phyloP scores from a whole-genome alignment of 805 yeast species.

The Martiniozyma abietophila region DNA sequence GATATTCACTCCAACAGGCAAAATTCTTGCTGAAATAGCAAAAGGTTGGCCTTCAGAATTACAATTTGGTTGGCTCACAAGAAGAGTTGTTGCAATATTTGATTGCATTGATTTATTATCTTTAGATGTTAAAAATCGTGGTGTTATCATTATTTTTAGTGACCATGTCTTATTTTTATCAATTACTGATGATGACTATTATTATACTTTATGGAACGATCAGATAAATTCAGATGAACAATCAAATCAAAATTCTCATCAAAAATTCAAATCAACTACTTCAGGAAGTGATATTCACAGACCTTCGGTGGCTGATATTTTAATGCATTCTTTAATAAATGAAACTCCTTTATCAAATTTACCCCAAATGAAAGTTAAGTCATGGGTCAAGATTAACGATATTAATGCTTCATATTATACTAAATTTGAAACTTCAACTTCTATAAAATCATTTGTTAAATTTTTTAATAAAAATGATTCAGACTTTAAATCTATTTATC shows the following conservation, averaged over 20 bases:
- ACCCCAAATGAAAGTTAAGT: slow-evolving; percentile 60
- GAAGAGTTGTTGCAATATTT: slow-evolving; percentile 75
- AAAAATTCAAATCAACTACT: no score
- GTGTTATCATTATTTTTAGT: slow-evolving; percentile 68
- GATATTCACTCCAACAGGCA: slow-evolving; percentile 87
- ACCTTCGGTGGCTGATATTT: slow-evolving; percentile 65
- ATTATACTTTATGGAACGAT: slow-evolving; percentile 16
- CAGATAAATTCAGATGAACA: slow-evolving; percentile 5
- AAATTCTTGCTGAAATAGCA: slow-evolving; percentile 75
- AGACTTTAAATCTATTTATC: slow-evolving; percentile 17
- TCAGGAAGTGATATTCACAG: slow-evolving; percentile 27
- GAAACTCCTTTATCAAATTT: slow-evolving; percentile 63
- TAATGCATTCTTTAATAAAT: slow-evolving; percentile 86
- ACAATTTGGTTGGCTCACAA: slow-evolving; percentile 79
- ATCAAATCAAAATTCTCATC: slow-evolving; percentile 2
- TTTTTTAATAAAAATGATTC: slow-evolving; percentile 18
- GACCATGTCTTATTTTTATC: slow-evolving; percentile 65
- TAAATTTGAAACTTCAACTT: slow-evolving; percentile 15
- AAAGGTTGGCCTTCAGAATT: slow-evolving; percentile 80
- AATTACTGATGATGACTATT: slow-evolving; percentile 37
- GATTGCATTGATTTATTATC: slow-evolving; percentile 28
- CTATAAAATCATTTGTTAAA: slow-evolving; percentile 15
- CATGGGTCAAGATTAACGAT: slow-evolving; percentile 57
- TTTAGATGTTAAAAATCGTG: slow-evolving; percentile 28
- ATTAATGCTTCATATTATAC: slow-evolving; percentile 41